Evolutionary conservation across 2,329 filamentous ascomycete species (phyloP), one percentile per base, ranked within the genome.

Genomic region (Moelleriella libera): DNA sequence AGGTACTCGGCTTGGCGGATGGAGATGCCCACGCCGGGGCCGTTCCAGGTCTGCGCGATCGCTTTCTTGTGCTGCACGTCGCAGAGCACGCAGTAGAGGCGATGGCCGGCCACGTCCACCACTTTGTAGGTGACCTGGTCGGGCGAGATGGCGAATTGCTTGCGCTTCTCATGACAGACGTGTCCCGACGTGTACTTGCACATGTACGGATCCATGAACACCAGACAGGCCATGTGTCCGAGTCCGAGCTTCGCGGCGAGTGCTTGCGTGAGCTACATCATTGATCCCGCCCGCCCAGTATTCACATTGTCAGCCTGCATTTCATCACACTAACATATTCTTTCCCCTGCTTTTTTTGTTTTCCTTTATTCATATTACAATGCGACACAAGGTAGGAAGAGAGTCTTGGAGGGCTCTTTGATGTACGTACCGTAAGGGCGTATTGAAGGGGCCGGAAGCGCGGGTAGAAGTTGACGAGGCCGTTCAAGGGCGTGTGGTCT

Each of bases 11-110:
- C 67, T 0, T 69, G 55, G 1, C 73, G 63, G 30, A 69, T 64
- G 10, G 67, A 69, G n/a, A 75, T 58, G 1, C 71, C 72, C 0
- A 66, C 54, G 1, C 73, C 73, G 3, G 65, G 59, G 37, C 67
- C 65, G 48, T 65, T 63, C 73, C 73, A 76, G 39, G 66, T 64
- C 4, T 62, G 63, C 14, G 66, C 57, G 30, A 70, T 57, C 28
- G 61, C 65, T 12, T 58, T 58, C 11, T 57, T 58, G 42, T 68
- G 62, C 14, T 52, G 48, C 2, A 57, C 49, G 3, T 68, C 67
- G 48, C 63, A 72, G 6, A 65, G 59, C 37, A 73, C 59, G n/a
- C 63, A 58, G 49, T 69, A 75, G 7, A 76, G 49, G 1, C 69
- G 60, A 37, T 71, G 57, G 9, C 59, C 62, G 67, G 53, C 2